Conservation (phyloP, 345 rosid genomes). For the Rhizophora mangle region DNA sequence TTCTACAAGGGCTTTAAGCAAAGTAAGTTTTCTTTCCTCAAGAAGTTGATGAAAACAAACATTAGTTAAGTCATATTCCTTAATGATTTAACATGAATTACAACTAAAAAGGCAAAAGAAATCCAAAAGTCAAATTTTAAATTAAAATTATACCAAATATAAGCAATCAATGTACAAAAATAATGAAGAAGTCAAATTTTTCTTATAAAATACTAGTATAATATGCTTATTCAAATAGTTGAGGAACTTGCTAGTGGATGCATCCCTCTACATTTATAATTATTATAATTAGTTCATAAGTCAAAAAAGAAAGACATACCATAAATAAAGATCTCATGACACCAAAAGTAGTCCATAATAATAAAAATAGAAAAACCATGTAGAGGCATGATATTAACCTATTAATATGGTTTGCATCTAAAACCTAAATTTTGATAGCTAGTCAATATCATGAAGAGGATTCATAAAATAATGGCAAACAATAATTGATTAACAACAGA, state of each 20-base stretch:
- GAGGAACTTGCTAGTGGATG: constrained; percentile 83
- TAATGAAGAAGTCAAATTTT: constrained; percentile 19
- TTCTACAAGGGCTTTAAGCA: constrained; percentile 95
- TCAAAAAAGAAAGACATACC: neutral
- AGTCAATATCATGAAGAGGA: neutral
- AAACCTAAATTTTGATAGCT: constrained; percentile 49
- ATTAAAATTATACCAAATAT: too few species aligned
- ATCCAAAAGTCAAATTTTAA: too few species aligned
- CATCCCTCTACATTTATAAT: constrained; percentile 65
- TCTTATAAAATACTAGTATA: constrained; percentile 87
- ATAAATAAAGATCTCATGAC: neutral
- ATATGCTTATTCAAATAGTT: constrained; percentile 84
- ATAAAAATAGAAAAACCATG: constrained; percentile 85
- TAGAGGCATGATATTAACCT: constrained; percentile 91
- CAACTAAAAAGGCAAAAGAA: neutral
- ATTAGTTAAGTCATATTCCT: neutral
- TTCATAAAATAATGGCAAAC: neutral
- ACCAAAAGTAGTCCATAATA: constrained; percentile 42
- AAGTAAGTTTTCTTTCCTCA: constrained; percentile 88
- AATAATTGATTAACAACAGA: neutral
- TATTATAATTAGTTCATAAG: constrained; percentile 8
- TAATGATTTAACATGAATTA: too few species aligned
- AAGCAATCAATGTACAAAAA: neutral
- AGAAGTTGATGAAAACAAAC: constrained; percentile 57
- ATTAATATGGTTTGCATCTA: constrained; percentile 84